Evolutionary conservation across 148 eudicot species (phyloP).

Genomic region (Amaranthus palmeri): DNA sequence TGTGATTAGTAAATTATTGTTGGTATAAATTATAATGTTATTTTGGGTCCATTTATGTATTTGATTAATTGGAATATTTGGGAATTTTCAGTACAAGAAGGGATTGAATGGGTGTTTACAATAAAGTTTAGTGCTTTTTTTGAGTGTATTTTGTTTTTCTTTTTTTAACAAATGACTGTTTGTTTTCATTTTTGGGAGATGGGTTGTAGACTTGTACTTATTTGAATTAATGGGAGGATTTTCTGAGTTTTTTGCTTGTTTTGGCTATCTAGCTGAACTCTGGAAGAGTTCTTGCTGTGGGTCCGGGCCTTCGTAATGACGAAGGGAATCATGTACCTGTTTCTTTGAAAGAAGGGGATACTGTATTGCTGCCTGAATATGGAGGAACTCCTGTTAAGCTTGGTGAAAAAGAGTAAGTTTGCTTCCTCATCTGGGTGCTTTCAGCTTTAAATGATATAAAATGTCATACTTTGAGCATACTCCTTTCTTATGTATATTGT

Average conservation of each 20-base stretch:
- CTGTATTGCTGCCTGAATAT: slow-evolving; percentile 78
- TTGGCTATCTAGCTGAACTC: slow-evolving; percentile 56
- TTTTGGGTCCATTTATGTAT: background rate
- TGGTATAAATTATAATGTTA: background rate
- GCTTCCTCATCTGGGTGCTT: background rate
- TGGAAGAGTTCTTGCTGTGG: slow-evolving; percentile 73
- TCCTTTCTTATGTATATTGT: too few species aligned
- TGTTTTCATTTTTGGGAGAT: background rate
- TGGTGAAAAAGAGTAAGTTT: slow-evolving; percentile 68
- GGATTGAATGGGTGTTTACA: background rate
- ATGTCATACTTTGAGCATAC: too few species aligned
- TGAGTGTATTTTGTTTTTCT: too few species aligned
- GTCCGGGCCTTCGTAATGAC: slow-evolving; percentile 59
- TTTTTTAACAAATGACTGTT: too few species aligned
- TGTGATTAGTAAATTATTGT: too few species aligned
- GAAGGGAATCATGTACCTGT: slow-evolving; percentile 54
- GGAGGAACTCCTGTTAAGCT: slow-evolving; percentile 84
- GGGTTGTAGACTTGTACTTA: background rate
- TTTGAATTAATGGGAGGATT: background rate
- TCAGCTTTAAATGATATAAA: too few species aligned
- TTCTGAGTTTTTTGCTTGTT: slow-evolving; percentile 1
- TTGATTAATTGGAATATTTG: background rate
- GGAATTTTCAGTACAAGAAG: background rate
- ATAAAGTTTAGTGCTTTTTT: background rate
- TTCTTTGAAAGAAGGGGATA: slow-evolving; percentile 78